Evolutionary conservation across 1,284 basidiomycete species (phyloP).

Genomic region (Cerioporus squamosus): DNA sequence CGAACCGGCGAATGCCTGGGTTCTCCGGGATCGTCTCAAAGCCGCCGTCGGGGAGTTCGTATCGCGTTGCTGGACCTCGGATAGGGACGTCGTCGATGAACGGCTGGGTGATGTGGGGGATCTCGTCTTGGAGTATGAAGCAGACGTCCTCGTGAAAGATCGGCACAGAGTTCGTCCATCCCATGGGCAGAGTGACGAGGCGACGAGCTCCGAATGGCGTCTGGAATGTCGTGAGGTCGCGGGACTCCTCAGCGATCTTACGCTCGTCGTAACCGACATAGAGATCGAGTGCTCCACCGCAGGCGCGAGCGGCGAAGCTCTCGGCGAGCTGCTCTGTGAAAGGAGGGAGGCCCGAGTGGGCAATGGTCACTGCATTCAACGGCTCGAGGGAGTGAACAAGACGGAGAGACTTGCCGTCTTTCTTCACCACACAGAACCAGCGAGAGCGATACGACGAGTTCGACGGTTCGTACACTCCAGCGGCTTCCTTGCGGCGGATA

Average conservation of each 20-base stretch:
- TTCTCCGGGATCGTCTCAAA: constrained; percentile 36
- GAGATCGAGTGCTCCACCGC: constrained; percentile 32
- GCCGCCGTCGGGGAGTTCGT: constrained; percentile 21
- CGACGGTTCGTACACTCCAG: constrained; percentile 41
- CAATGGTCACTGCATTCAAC: constrained; percentile 39
- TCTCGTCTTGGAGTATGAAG: constrained; percentile 40
- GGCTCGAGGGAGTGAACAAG: constrained; percentile 39
- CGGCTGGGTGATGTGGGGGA: constrained; percentile 36
- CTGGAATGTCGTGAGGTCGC: constrained; percentile 33
- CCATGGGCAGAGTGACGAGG: constrained; percentile 39
- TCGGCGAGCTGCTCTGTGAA: constrained; percentile 36
- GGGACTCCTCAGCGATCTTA: constrained; percentile 26
- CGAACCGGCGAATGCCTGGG: constrained; percentile 35
- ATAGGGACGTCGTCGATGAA: constrained; percentile 38
- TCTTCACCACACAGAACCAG: constrained; percentile 47
- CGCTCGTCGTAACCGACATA: constrained; percentile 30
- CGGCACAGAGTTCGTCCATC: constrained; percentile 44
- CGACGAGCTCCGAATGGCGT: constrained; percentile 26
- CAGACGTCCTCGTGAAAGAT: constrained; percentile 42
- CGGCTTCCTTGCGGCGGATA: constrained; percentile 36
- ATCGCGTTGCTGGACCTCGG: constrained; percentile 28
- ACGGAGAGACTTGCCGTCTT: constrained; percentile 38
- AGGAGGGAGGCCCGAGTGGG: constrained; percentile 32
- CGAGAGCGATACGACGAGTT: constrained; percentile 41
- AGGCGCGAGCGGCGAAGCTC: constrained; percentile 19